These are phyloP conservation scores for Neoconidiobolus thromboides DNA, from an alignment of 371 early-diverging fungal genomes.

Conservation along the genomic window DNA sequence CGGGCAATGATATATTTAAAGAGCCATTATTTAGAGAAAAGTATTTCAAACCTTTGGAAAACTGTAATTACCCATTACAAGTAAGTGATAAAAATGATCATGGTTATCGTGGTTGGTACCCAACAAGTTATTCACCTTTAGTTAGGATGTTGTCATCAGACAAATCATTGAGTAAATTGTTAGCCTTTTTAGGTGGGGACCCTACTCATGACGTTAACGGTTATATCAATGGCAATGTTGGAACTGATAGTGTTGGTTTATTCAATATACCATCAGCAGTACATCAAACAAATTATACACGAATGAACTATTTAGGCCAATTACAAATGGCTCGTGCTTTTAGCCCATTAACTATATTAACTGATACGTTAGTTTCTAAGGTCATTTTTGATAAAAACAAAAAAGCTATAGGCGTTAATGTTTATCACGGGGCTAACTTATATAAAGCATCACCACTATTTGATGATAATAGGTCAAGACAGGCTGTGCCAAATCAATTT, in stretches of 20 bases:
- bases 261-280: background rate
- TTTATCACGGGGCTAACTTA: background rate
- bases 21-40: background rate
- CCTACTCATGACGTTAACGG: background rate
- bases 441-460: background rate
- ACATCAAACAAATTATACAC: background rate
- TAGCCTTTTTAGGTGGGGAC: background rate
- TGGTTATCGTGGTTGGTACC: conserved; percentile 1
- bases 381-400: background rate
- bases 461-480: background rate
- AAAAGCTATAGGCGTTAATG: background rate
- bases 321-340: background rate
- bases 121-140: background rate
- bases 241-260: background rate
- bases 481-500: background rate
- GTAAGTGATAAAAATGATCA: background rate
- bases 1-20: background rate
- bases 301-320: background rate
- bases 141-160: background rate
- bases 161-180: background rate
- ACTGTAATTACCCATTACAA: background rate
- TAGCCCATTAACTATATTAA: conserved; percentile 2
- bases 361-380: background rate
- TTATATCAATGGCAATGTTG: background rate
- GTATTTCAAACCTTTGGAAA: conserved; percentile 2